These are phyloP conservation scores for Pestalotiopsis sp. DNA, from an alignment of 2,329 filamentous ascomycete species.

Conservation along the genomic window DNA sequence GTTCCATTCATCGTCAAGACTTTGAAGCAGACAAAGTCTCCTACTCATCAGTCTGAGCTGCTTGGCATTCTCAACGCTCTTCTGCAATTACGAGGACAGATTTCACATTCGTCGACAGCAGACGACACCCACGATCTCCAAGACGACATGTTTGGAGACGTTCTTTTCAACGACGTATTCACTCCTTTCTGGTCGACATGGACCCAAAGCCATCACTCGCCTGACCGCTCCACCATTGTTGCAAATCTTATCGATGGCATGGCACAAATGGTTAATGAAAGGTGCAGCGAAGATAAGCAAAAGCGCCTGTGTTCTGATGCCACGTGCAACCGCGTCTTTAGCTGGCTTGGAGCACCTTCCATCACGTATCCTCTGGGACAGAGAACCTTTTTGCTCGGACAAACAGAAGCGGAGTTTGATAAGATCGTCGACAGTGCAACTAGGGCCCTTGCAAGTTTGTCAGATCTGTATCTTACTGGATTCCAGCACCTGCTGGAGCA, in stretches of 20 bases:
- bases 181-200: conserved; percentile 26
- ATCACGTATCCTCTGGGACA: conserved; percentile 26
- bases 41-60: conserved; percentile 53
- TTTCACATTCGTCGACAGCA: conserved; percentile 18
- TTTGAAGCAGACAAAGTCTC: conserved; percentile 51
- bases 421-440: conserved; percentile 27
- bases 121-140: background rate
- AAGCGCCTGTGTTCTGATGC: conserved; percentile 27
- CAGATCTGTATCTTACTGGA: conserved; percentile 28
- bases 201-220: conserved; percentile 14
- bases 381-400: conserved; percentile 16
- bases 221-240: conserved; percentile 24
- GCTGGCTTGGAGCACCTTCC: conserved; percentile 25
- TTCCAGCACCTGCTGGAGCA: conserved; percentile 30
- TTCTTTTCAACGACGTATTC: conserved; percentile 28
- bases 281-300: conserved; percentile 17
- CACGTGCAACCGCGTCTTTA: conserved; percentile 26
- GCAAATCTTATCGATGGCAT: conserved; percentile 29
- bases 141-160: conserved; percentile 32
- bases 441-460: conserved; percentile 24
- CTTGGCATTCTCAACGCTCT: conserved; percentile 53
- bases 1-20: conserved; percentile 51
- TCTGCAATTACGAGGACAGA: conserved; percentile 31
- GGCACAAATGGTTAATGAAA: conserved; percentile 27
- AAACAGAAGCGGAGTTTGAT: conserved; percentile 10